Evolutionary conservation across 139 green algal genomes (phyloP), one percentile per base, ranked within the genome.

Genomic region (Ettlia oleoabundans): DNA sequence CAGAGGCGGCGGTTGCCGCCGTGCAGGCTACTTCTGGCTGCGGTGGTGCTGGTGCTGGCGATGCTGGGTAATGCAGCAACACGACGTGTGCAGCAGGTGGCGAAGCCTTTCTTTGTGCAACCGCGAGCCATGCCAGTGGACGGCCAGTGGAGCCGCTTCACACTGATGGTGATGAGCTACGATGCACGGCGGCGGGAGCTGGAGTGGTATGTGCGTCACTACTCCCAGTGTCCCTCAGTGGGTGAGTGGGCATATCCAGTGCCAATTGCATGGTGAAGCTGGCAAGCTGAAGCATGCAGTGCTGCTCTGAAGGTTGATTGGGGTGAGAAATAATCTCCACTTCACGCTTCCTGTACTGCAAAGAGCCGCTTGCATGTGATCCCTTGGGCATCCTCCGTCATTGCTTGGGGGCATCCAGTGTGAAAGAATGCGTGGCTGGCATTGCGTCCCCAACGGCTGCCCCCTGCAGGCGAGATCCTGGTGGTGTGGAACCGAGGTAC

Each of bases 131-230:
- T 66, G 7, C 4, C 71, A 9, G 71, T 78, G 30, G 32, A 32
- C 4, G 76, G 61, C 10, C 76, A 47, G 41, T 82, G 51, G 22
- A 73, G 58, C 76, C 51, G 81, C 53, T 91, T 91, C 80, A 88
- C 84, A 0, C 63, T 92, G 26, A 35, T 91, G 69, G 84, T 89
- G 35, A 88, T 90, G 86, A 85, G 76, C 33, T 92, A 89, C 40
- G 83, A 86, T 6, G 55, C 53, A 9, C 52, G 89, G 30, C n/a
- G 47, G 40, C 10, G 72, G 6, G 80, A 82, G 32, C 86, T 92
- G 62, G 41, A 86, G 24, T 52, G 51, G 21, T 91, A 88, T 55
- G 47, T 90, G 1, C 21, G 28, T 0, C 84, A 91, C 80, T 92
- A 92, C 83, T 76, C 41, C 22, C 82, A 85, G 55, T 92, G 89